Conservation (phyloP, 768 basidiomycete genomes). For the Pleurotus ostreatus region DNA sequence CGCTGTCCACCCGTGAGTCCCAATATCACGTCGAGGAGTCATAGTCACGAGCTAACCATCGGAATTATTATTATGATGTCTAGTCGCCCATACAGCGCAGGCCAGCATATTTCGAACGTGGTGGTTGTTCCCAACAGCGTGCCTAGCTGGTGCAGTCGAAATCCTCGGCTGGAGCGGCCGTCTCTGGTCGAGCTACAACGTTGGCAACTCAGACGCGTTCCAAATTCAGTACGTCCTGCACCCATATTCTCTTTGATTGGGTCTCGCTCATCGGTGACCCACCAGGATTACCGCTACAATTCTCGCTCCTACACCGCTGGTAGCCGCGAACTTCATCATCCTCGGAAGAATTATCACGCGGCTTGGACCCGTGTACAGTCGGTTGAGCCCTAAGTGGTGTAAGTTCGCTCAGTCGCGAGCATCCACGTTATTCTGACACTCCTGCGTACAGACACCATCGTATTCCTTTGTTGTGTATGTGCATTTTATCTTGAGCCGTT, state of each 20-base stretch:
- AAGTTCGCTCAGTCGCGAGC: slow-evolving; percentile 13
- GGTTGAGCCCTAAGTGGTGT: slow-evolving; percentile 41
- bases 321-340: slow-evolving; percentile 59
- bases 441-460: slow-evolving; percentile 30
- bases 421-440: background rate
- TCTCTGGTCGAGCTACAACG: slow-evolving; percentile 29
- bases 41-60: slow-evolving; percentile 35
- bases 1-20: slow-evolving; percentile 32
- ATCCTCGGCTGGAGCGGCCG: slow-evolving; percentile 39
- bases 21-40: slow-evolving; percentile 28
- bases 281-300: slow-evolving; percentile 48
- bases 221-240: slow-evolving; percentile 36
- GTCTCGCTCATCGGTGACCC: background rate
- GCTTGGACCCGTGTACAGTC: slow-evolving; percentile 44
- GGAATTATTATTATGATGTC: slow-evolving; percentile 5
- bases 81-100: slow-evolving; percentile 33
- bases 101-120: slow-evolving; percentile 28
- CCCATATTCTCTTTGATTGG: background rate
- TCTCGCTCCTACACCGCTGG: slow-evolving; percentile 51
- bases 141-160: slow-evolving; percentile 32
- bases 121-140: slow-evolving; percentile 36
- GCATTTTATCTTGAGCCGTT: background rate
- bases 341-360: slow-evolving; percentile 42
- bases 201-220: slow-evolving; percentile 24
- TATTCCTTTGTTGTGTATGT: slow-evolving; percentile 35